Percentiles rank a stretch among this genome's conserved stretches.
Conservation (phyloP, 306 rosid genomes). For the Pueraria montana region DNA sequence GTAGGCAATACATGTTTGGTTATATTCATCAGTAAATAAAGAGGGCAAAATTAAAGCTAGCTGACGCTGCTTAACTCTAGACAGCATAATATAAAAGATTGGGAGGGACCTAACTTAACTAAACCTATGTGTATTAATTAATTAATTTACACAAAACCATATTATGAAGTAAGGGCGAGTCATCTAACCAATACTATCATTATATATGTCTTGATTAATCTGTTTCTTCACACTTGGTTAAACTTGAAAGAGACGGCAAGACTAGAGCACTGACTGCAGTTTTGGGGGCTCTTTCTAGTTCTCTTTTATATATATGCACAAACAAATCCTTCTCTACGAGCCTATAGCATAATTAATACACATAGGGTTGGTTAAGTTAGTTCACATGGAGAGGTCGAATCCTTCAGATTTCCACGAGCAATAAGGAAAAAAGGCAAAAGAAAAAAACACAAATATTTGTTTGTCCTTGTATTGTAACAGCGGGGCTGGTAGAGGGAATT, state of each 20-base stretch:
- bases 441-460: not conserved
- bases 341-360: not conserved
- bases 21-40: too few species aligned
- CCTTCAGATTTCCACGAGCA: not conserved
- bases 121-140: too few species aligned
- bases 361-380: constrained; percentile 28
- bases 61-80: too few species aligned
- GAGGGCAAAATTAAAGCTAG: too few species aligned
- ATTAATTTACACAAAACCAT: not conserved
- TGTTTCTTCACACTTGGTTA: constrained; percentile 10
- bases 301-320: constrained; percentile 8
- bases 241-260: constrained; percentile 33
- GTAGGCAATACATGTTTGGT: too few species aligned
- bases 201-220: not conserved
- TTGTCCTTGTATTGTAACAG: not conserved
- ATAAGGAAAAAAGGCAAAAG: not conserved
- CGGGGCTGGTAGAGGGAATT: constrained; percentile 25
- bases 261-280: not conserved
- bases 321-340: not conserved
- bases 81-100: too few species aligned
- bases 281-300: not conserved
- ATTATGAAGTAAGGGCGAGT: not conserved
- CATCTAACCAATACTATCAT: constrained; percentile 7
- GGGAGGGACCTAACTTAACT: too few species aligned
- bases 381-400: not conserved